These are phyloP conservation scores for Stramenopiles sp. DNA, from an alignment of 352 stramenopile species.

Conservation along the genomic window DNA sequence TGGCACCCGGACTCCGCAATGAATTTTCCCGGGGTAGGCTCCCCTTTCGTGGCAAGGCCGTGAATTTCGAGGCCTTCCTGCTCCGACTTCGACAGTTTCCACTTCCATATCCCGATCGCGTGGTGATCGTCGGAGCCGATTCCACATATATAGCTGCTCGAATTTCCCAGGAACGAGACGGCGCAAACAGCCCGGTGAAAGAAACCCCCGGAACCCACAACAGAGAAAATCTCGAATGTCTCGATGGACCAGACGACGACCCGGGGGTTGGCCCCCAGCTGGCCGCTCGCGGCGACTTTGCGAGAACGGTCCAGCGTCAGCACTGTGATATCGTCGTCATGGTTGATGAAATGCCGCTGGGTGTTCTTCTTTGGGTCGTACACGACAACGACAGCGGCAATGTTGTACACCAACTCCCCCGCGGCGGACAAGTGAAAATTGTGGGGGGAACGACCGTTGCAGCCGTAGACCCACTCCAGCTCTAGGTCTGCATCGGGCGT, in stretches of 20 bases:
- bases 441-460: background rate
- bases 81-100: no score
- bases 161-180: background rate
- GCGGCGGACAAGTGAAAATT: background rate
- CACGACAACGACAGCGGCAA: background rate
- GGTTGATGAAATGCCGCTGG: background rate
- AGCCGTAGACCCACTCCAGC: conserved; percentile 3
- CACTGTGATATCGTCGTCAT: background rate
- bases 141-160: background rate
- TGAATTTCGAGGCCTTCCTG: no score
- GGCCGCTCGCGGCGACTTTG: background rate
- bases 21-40: background rate
- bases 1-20: background rate
- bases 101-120: background rate
- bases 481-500: background rate
- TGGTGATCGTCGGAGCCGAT: background rate
- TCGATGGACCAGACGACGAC: background rate
- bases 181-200: background rate
- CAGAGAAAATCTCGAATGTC: background rate
- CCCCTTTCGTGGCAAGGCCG: background rate
- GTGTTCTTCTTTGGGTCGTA: background rate
- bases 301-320: background rate
- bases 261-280: background rate
- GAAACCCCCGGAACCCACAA: background rate
- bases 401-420: background rate